Base-by-base conservation (phyloP, 345 rosid genomes). In the Populus euphratica region DNA sequence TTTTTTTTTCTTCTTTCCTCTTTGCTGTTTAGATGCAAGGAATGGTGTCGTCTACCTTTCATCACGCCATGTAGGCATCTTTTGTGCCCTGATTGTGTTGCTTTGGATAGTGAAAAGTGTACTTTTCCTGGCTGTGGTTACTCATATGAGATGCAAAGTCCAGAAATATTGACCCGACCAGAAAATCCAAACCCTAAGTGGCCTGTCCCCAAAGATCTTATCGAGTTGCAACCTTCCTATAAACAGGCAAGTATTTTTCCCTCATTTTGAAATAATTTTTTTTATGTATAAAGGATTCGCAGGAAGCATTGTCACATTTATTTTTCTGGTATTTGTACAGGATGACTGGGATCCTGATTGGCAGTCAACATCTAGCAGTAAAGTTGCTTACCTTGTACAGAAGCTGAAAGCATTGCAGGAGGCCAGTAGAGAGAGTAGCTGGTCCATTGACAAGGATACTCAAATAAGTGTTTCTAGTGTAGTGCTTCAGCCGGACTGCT, bases 321-420 rank as follows among this genome's bases (percentile, higher is more conserved):
- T 74, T 7, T 75, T 81, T 75, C 27, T 80, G 80, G 50, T 77
- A 65, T 69, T 82, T 50, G 71, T 78, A 71, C 87, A 96, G 99
- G 99, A 96, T 85, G 89, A 89, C 78, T 96, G 99, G 99, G 77
- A 93, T 87, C 93, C 99, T 31, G 99, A 93, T 86, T 96, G 99
- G 99, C 93, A 89, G 77, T 93, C 95, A 68, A 96, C 99, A 41
- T 87, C 96, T 36, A 96, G 99, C 86, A 92, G 97, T 87, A 96
- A 96, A 86, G 94, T 93, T 69, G 75, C 92, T 79, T 93, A 96
- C 77, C 91, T 96, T 27, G 87, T 93, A 56, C 79, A 88, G 75
- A 92, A 86, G 89, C 78, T 96, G 87, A 90, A 82, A 77, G 88
- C 74, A 76, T 79, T 96, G 88, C 93, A 81, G 73, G 90, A 86